A percentile compares a stretch with the other conserved stretches of the same genome.
phyloP scores from a whole-genome alignment of 2,329 filamentous ascomycete species.

The Podosphaera fusca region DNA sequence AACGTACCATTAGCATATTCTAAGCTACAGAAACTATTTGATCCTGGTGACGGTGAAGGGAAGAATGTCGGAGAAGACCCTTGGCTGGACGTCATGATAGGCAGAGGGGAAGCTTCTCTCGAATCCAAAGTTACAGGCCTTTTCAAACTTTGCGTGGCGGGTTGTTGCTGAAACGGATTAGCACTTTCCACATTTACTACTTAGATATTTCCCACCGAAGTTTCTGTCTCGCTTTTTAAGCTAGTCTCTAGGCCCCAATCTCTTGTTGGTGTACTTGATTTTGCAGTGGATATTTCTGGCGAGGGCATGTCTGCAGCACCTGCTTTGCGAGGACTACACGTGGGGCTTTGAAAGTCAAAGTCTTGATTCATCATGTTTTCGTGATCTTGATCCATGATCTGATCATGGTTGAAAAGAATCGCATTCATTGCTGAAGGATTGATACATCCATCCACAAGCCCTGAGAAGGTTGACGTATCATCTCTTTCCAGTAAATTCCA shows the following conservation, averaged over 20 bases:
- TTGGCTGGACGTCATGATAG: conserved; percentile 27
- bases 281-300: conserved; percentile 20
- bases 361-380: conserved; percentile 23
- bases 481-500: conserved; percentile 17
- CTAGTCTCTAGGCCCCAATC: conserved; percentile 11
- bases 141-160: conserved; percentile 26
- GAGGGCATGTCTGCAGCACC: conserved; percentile 19
- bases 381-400: conserved; percentile 16
- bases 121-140: conserved; percentile 24
- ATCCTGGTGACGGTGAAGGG: conserved; percentile 24
- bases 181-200: conserved; percentile 5
- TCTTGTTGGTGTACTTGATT: conserved; percentile 16
- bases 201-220: conserved; percentile 19
- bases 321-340: conserved; percentile 27
- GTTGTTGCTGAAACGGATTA: conserved; percentile 24
- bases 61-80: conserved; percentile 28
- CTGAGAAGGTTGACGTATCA: conserved; percentile 18
- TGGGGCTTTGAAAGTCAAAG: conserved; percentile 35
- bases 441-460: conserved; percentile 14
- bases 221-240: conserved; percentile 18
- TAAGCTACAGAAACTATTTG: conserved; percentile 8
- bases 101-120: conserved; percentile 31
- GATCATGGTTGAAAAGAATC: conserved; percentile 12
- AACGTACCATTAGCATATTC: conserved; percentile 19
- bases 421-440: conserved; percentile 16